phyloP scores from a whole-genome alignment of 139 green algal genomes.

The Coccomyxa sp. region DNA sequence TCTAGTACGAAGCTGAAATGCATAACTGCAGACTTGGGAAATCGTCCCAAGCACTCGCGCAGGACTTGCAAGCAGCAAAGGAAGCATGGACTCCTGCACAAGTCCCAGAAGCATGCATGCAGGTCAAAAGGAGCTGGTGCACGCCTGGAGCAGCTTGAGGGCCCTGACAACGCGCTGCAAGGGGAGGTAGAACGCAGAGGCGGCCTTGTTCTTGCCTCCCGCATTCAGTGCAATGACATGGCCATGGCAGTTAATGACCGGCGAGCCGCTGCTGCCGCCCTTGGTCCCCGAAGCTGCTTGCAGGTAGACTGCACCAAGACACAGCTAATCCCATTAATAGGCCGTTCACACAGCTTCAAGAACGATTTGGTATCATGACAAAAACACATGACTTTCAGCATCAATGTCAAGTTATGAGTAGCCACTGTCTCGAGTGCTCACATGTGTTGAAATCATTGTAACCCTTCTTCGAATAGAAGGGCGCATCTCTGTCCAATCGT shows the following conservation, averaged over 20 bases:
- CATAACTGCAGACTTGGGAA: too few species aligned
- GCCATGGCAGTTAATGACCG: slow-evolving; percentile 78
- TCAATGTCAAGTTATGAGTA: too few species aligned
- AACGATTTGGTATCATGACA: too few species aligned
- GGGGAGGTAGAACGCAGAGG: slow-evolving; percentile 86
- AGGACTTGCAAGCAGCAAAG: too few species aligned
- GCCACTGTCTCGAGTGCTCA: not conserved
- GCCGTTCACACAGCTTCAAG: not conserved
- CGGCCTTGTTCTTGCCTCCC: slow-evolving; percentile 80
- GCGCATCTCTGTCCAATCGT: slow-evolving; percentile 81
- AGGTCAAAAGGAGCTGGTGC: too few species aligned
- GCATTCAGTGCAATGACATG: slow-evolving; percentile 85
- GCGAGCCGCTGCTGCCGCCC: slow-evolving; percentile 60
- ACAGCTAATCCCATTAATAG: not conserved
- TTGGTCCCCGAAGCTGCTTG: slow-evolving; percentile 83
- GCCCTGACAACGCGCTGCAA: slow-evolving; percentile 77
- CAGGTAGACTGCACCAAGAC: slow-evolving; percentile 45
- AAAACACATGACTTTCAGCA: not conserved
- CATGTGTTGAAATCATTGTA: slow-evolving; percentile 97
- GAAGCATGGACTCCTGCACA: too few species aligned
- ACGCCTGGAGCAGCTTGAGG: slow-evolving; percentile 63
- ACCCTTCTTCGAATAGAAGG: slow-evolving; percentile 58
- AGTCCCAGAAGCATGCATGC: too few species aligned
- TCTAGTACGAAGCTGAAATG: too few species aligned
- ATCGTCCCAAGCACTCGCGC: too few species aligned